Conservation (phyloP, 306 rosid genomes). For the Gastrolobium bilobum region DNA sequence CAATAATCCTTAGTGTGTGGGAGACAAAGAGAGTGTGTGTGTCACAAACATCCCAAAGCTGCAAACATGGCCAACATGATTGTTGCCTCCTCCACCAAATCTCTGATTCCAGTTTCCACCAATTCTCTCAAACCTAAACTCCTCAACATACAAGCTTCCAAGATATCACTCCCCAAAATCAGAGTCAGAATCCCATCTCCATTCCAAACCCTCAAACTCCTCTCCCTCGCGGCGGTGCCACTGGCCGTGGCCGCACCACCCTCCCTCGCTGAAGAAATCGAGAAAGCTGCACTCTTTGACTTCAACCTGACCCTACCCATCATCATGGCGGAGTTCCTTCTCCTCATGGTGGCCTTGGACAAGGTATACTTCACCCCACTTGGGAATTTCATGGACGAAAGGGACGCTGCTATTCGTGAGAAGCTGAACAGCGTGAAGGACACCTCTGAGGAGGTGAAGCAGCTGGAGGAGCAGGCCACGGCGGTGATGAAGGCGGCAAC, state of each 20-base stretch:
- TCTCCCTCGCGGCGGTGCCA: constrained; percentile 63
- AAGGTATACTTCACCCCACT: constrained; percentile 83
- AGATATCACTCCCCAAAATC: constrained; percentile 67
- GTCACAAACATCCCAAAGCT: background rate
- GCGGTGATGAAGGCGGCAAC: constrained; percentile 75
- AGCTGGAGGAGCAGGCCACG: constrained; percentile 69
- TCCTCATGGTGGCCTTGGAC: constrained; percentile 88
- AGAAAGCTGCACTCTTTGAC: constrained; percentile 92
- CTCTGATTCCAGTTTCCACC: constrained; percentile 50
- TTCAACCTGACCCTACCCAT: constrained; percentile 92
- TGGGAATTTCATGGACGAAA: constrained; percentile 88
- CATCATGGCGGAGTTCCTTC: constrained; percentile 71
- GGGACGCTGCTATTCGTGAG: constrained; percentile 82
- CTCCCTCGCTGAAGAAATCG: constrained; percentile 69
- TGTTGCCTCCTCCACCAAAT: constrained; percentile 81
- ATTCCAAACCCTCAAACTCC: constrained; percentile 62
- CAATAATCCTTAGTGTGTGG: too few relatives aligned
- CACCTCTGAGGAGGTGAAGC: constrained; percentile 72
- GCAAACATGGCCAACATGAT: constrained; percentile 79
- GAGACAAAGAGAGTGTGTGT: background rate
- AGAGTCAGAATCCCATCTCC: constrained; percentile 40
- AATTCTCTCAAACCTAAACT: constrained; percentile 58
- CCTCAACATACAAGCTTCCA: constrained; percentile 36
- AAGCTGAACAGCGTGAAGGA: constrained; percentile 77
- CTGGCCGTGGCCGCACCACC: constrained; percentile 73